Conservation (phyloP, 306 rosid species). For the Crotalaria pallida region DNA sequence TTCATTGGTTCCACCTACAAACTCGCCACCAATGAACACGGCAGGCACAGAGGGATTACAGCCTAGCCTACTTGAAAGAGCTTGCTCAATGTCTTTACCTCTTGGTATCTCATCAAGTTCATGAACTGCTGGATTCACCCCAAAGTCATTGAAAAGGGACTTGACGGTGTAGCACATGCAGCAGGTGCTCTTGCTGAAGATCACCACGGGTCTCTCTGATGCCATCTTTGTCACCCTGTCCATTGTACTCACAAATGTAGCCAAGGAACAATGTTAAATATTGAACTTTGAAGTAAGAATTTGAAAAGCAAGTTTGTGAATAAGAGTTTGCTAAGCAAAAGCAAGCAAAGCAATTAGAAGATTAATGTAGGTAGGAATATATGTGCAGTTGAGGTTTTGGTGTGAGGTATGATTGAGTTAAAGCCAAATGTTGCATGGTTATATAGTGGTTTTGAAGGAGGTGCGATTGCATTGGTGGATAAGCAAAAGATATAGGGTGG, state of each 20-base stretch:
- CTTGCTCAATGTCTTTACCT: slow-evolving; percentile 89
- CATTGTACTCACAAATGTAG: slow-evolving; percentile 32
- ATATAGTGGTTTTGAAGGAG: slow-evolving; percentile 45
- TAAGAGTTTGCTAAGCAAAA: not conserved
- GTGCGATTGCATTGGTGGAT: not conserved
- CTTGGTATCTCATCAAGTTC: slow-evolving; percentile 82
- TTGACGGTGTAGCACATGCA: slow-evolving; percentile 87
- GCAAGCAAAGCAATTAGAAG: not conserved
- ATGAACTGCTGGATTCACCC: slow-evolving; percentile 78
- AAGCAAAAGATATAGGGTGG: slow-evolving; percentile 21
- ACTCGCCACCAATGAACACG: slow-evolving; percentile 75
- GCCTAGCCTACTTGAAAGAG: slow-evolving; percentile 60
- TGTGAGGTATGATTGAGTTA: slow-evolving; percentile 6
- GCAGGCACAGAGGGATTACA: slow-evolving; percentile 77
- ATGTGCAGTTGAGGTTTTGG: slow-evolving; percentile 9
- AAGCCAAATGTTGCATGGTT: slow-evolving; percentile 15
- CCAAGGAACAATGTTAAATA: not conserved
- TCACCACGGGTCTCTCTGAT: slow-evolving; percentile 86
- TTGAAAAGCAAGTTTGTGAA: not conserved
- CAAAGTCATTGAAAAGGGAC: slow-evolving; percentile 73
- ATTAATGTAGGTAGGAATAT: not conserved
- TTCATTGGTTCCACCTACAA: slow-evolving; percentile 85
- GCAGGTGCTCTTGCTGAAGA: slow-evolving; percentile 88
- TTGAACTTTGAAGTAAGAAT: not conserved
- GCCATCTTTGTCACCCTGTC: slow-evolving; percentile 71